Conservation (phyloP, 139 green algal species). For the Auxenochlorella pyrenoidosa region DNA sequence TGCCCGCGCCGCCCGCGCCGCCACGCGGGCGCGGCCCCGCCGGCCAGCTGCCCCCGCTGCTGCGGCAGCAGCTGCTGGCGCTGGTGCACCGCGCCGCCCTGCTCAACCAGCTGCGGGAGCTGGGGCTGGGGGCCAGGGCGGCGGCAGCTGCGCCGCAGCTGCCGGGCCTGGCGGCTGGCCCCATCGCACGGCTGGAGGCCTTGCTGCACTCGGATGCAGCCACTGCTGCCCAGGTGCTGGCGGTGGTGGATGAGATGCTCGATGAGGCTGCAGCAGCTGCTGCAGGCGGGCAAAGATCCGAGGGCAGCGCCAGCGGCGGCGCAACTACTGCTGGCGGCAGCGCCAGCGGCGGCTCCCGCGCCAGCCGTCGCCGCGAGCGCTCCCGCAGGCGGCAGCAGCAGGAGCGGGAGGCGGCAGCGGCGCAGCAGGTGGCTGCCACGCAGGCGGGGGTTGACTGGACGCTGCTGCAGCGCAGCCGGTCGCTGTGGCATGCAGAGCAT, state of each 20-base stretch:
- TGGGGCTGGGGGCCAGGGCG: background rate
- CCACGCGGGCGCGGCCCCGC: background rate
- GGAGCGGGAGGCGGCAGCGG: background rate
- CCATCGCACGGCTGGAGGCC: background rate
- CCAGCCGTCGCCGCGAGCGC: background rate
- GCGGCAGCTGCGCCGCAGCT: background rate
- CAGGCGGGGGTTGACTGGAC: slow-evolving; percentile 23
- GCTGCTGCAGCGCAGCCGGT: slow-evolving; percentile 11
- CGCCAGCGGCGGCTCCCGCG: background rate
- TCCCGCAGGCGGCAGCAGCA: background rate
- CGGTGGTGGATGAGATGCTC: slow-evolving; percentile 23
- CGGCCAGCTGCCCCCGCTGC: slow-evolving; percentile 21
- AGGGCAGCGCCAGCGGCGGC: background rate
- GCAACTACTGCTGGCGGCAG: background rate
- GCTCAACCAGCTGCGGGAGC: slow-evolving; percentile 11
- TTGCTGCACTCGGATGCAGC: slow-evolving; percentile 2
- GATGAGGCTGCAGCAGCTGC: slow-evolving; percentile 7
- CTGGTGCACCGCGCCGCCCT: slow-evolving; percentile 29
- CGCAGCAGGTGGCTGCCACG: background rate
- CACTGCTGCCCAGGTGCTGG: slow-evolving; percentile 17
- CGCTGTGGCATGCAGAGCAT: slow-evolving; percentile 21
- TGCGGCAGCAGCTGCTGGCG: slow-evolving; percentile 32
- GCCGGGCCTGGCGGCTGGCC: background rate
- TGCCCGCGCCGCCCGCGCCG: background rate
- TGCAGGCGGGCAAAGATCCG: background rate